Conservation (phyloP, 1,284 basidiomycete species). For the Trichosporon sp. region DNA sequence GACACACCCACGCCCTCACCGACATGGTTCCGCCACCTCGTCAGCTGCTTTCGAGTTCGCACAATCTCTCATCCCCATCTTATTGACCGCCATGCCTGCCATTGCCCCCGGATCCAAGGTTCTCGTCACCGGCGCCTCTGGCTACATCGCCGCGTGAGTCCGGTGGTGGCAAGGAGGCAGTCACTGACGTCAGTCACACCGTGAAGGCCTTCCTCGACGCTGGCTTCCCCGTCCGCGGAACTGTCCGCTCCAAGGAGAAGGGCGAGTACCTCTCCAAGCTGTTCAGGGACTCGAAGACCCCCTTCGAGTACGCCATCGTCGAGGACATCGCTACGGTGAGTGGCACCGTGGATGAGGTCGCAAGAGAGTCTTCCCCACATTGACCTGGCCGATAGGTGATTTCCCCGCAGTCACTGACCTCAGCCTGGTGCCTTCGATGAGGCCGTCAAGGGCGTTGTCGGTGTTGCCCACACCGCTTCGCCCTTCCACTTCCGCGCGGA, state of each 20-base stretch:
- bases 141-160: conserved; percentile 48
- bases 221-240: conserved; percentile 55
- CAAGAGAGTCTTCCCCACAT: too few species aligned
- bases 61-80: background rate
- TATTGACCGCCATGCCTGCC: conserved; percentile 47
- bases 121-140: conserved; percentile 51
- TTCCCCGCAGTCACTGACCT: background rate
- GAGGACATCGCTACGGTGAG: conserved; percentile 57
- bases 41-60: background rate
- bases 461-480: conserved; percentile 49
- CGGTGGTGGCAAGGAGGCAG: too few species aligned
- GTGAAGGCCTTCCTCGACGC: conserved; percentile 33
- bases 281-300: conserved; percentile 52
- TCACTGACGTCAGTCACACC: conserved; percentile 28
- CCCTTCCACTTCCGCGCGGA: conserved; percentile 42
- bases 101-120: conserved; percentile 50
- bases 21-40: background rate
- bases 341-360: too few species aligned
- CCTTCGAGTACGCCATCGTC: conserved; percentile 55
- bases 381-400: too few species aligned
- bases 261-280: conserved; percentile 54
- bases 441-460: conserved; percentile 60
- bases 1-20: background rate
- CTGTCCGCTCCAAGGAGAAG: conserved; percentile 57
- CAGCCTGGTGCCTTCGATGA: conserved; percentile 66